Conservation (phyloP, 2,329 filamentous ascomycete species). For the Penicillium sp. region DNA sequence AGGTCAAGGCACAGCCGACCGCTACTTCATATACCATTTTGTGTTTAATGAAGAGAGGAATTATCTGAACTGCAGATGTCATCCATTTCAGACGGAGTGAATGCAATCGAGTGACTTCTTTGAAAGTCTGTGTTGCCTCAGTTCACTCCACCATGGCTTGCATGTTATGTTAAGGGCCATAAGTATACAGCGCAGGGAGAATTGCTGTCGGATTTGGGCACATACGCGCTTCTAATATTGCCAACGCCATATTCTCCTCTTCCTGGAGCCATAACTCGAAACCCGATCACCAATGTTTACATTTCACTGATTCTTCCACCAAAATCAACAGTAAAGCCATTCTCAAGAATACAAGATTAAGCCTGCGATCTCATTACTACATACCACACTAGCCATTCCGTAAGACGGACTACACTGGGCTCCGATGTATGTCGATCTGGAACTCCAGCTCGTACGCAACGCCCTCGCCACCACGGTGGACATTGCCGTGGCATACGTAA, state of each 20-base stretch:
- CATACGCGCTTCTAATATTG: neutral
- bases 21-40: neutral
- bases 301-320: no score
- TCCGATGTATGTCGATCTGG: slow-evolving; percentile 72
- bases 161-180: neutral
- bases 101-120: neutral
- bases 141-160: neutral
- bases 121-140: neutral
- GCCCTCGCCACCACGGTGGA: slow-evolving; percentile 64
- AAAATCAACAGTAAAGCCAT: no score
- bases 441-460: slow-evolving; percentile 78
- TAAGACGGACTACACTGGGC: slow-evolving; percentile 69
- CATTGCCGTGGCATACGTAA: slow-evolving; percentile 64
- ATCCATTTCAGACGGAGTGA: neutral
- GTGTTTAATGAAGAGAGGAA: neutral
- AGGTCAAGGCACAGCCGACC: neutral
- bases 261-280: no score
- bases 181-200: neutral
- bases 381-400: slow-evolving; percentile 73
- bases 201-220: neutral
- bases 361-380: slow-evolving; percentile 62
- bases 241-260: no score
- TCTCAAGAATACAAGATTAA: slow-evolving; percentile 43
- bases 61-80: neutral
- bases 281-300: no score